A percentile compares a stretch with the other conserved stretches of the same genome.
These are phyloP conservation scores for Funneliformis geosporum DNA, from an alignment of 192 early-diverging fungal species.

Conservation along the genomic window DNA sequence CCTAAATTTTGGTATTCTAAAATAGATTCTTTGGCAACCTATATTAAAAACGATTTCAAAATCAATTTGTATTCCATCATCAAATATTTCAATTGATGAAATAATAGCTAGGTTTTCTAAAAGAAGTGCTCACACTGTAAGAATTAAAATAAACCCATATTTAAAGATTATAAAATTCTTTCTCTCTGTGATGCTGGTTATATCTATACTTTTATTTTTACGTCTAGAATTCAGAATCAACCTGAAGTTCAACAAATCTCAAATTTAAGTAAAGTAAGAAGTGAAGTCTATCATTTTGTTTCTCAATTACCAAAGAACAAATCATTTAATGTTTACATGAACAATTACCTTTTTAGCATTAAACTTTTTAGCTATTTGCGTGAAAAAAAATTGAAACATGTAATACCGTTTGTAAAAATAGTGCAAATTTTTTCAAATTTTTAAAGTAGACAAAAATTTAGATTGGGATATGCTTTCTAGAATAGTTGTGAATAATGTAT, in stretches of 20 bases:
- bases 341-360: conserved; percentile 37
- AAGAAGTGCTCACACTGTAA: conserved; percentile 32
- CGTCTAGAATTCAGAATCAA: conserved; percentile 19
- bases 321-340: conserved; percentile 35
- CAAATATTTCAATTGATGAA: conserved; percentile 36
- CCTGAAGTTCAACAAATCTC: conserved; percentile 10
- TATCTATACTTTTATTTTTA: conserved; percentile 34
- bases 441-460: not conserved
- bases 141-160: conserved; percentile 41
- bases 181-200: conserved; percentile 41
- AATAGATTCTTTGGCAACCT: conserved; percentile 27
- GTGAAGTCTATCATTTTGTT: conserved; percentile 33
- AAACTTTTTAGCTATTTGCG: conserved; percentile 35
- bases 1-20: conserved; percentile 7
- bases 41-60: conserved; percentile 16
- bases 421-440: not conserved
- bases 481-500: not conserved
- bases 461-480: conserved; percentile 10
- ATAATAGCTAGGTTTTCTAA: conserved; percentile 37
- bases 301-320: conserved; percentile 29
- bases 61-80: conserved; percentile 28
- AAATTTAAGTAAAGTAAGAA: conserved; percentile 28
- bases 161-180: conserved; percentile 38
- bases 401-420: conserved; percentile 15
- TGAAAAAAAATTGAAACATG: conserved; percentile 33